Evolutionary conservation across 371 early-diverging fungal species (phyloP).

Genomic region (Neoconidiobolus thromboides): DNA sequence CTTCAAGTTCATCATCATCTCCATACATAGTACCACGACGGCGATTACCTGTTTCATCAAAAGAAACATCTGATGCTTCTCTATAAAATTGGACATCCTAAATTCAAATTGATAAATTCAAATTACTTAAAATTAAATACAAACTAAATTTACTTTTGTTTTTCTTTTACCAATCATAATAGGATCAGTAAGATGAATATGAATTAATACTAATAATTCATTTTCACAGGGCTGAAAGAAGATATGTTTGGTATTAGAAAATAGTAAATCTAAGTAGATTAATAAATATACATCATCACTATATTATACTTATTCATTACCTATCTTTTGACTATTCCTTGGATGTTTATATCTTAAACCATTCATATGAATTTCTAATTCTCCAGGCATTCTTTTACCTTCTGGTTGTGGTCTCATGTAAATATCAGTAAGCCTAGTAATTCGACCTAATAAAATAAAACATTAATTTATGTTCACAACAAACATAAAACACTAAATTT

Average conservation of each 20-base stretch:
- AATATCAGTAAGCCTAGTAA: slow-evolving; percentile 65
- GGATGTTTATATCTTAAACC: slow-evolving; percentile 79
- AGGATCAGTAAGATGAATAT: slow-evolving; percentile 90
- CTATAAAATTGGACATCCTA: slow-evolving; percentile 97
- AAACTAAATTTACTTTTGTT: slow-evolving; percentile 34
- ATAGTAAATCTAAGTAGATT: slow-evolving; percentile 56
- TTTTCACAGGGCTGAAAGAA: slow-evolving; percentile 98
- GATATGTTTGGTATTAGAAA: slow-evolving; percentile 94
- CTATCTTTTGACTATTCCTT: slow-evolving; percentile 60
- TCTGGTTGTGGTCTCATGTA: slow-evolving; percentile 70
- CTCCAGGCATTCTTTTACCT: slow-evolving; percentile 76
- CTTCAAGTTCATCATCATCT: slow-evolving; percentile 92
- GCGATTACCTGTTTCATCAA: slow-evolving; percentile 96
- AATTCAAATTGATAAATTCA: neutral
- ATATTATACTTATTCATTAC: slow-evolving; percentile 12
- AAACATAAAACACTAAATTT: neutral
- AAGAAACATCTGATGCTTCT: slow-evolving; percentile 85
- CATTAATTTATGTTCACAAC: neutral
- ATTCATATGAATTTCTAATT: slow-evolving; percentile 86
- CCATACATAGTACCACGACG: slow-evolving; percentile 80
- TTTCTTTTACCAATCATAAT: slow-evolving; percentile 97
- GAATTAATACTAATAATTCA: slow-evolving; percentile 87
- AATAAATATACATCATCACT: neutral
- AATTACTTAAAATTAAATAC: neutral
- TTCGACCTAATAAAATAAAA: slow-evolving; percentile 27